These are phyloP conservation scores for Teratosphaeria nubilosa DNA, from an alignment of 2,329 filamentous ascomycete species.

Conservation along the genomic window DNA sequence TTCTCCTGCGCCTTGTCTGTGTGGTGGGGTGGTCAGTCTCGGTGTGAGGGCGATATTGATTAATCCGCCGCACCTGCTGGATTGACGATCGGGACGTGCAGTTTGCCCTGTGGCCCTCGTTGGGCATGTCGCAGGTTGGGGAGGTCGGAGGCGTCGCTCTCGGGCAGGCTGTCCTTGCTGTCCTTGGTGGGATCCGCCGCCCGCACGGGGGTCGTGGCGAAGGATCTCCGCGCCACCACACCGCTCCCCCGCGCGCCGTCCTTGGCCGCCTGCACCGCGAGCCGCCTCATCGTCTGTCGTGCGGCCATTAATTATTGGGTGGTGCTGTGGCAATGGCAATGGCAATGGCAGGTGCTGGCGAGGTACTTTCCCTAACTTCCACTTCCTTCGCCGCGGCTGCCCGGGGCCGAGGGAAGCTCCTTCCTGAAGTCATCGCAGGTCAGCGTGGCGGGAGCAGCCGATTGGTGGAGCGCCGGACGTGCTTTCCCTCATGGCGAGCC, in stretches of 20 bases:
- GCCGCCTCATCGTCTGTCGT: conserved; percentile 5
- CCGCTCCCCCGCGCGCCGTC: conserved; percentile 2
- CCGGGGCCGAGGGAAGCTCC: no score
- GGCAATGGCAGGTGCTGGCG: conserved; percentile 1
- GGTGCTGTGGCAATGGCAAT: background rate
- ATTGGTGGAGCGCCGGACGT: background rate
- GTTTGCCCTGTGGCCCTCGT: conserved; percentile 37
- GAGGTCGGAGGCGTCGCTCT: conserved; percentile 29
- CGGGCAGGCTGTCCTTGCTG: conserved; percentile 1
- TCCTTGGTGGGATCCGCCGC: conserved; percentile 29
- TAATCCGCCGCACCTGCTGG: conserved; percentile 43
- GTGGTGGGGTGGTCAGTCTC: background rate
- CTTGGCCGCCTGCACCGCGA: conserved; percentile 1
- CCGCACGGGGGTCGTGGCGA: conserved; percentile 32
- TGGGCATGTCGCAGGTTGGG: conserved; percentile 37
- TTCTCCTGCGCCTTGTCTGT: conserved; percentile 79
- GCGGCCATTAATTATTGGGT: conserved; percentile 4
- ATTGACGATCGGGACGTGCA: conserved; percentile 75
- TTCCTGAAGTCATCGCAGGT: background rate
- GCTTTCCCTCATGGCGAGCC: background rate
- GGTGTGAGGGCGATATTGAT: no score
- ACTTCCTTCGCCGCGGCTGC: no score
- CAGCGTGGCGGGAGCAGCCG: background rate
- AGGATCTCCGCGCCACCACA: conserved; percentile 27
- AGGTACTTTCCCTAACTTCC: background rate